These are phyloP conservation scores for Podaxis mareebaensis DNA, from an alignment of 768 basidiomycete genomes.

Conservation along the genomic window DNA sequence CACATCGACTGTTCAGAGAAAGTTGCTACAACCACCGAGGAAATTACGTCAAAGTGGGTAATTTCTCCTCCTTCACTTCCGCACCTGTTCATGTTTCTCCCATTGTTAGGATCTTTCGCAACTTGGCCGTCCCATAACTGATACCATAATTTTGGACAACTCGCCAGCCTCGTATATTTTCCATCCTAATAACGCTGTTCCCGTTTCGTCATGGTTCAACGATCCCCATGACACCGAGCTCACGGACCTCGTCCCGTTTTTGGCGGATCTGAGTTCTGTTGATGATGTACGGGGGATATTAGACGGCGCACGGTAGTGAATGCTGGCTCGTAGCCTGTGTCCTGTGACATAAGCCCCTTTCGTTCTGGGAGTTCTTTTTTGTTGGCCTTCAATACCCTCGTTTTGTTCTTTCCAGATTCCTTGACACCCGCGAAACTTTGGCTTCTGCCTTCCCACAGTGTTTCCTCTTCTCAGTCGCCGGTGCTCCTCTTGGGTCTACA, in stretches of 20 bases:
- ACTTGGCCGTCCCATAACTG: constrained; percentile 89
- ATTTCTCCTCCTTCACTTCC: background rate
- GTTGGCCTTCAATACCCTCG: background rate
- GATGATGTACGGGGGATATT: constrained; percentile 92
- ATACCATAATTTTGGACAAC: constrained; percentile 98
- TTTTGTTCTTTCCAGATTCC: background rate
- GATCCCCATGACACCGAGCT: constrained; percentile 98
- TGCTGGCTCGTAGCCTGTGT: constrained; percentile 4
- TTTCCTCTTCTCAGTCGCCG: background rate
- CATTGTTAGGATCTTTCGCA: constrained; percentile 86
- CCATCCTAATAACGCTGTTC: constrained; percentile 98
- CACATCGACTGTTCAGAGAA: constrained; percentile 94
- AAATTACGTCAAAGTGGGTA: constrained; percentile 93
- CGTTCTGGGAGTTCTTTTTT: background rate
- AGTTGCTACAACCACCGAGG: constrained; percentile 99
- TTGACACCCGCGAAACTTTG: constrained; percentile 8
- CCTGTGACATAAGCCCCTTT: background rate
- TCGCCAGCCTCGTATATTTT: constrained; percentile 99
- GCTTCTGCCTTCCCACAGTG: background rate
- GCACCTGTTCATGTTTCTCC: constrained; percentile 9
- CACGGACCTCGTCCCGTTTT: constrained; percentile 93
- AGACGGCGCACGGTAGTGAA: constrained; percentile 72
- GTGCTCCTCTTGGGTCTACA: constrained; percentile 10
- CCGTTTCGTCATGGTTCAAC: constrained; percentile 99
- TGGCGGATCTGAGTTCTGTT: constrained; percentile 81